Base-by-base conservation (phyloP, 768 basidiomycete species). In the Rubroboletus satanas region DNA sequence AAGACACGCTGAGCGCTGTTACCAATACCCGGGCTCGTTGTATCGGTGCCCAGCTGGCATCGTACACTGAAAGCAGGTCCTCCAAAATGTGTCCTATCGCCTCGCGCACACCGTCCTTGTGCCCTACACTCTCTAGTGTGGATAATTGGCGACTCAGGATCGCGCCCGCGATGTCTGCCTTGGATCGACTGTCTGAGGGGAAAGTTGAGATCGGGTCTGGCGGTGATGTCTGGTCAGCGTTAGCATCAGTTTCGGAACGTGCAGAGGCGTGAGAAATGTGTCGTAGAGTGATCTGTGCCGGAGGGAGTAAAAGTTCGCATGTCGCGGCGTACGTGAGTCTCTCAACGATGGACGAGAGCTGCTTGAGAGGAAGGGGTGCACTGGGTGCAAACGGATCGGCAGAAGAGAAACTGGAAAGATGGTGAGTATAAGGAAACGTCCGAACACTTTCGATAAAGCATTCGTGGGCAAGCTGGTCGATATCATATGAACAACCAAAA, bases 141-240 rank as follows among this genome's bases (percentile, higher is more conserved):
- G 76, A 73, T 1, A 85, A 66, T 61, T 91, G 90, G 45, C 78
- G 74, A 58, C 85, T 85, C 44, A 91, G 68, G 23, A 92, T 63
- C 2, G 75, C 75, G 1, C 87, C 88, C 7, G 73, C 54, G 38
- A 85, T 66, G 31, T 60, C 60, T 21, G 69, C 57, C 29, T 35
- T 38, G 17, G 45, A 48, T 32, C 45, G 61, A 29, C 36, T 41
- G 14, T 66, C 51, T 6, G 21, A 28, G 28, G 65, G 63, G 14
- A 62, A 54, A 14, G 61, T 67, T 15, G 63, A 51, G 23, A 58
- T 51, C 5, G 28, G 42, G 9, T 43, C 18, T 7, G n/a, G 7
- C 7, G 9, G 26, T 26, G 38, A n/a, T 10, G 45, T 8, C 28
- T 23, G 21, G 14, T 50, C 21, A 9, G 39, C 5, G 11, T 45